Base-by-base conservation (phyloP, 2,329 filamentous ascomycete genomes). In the Trichoderma koningiopsis region DNA sequence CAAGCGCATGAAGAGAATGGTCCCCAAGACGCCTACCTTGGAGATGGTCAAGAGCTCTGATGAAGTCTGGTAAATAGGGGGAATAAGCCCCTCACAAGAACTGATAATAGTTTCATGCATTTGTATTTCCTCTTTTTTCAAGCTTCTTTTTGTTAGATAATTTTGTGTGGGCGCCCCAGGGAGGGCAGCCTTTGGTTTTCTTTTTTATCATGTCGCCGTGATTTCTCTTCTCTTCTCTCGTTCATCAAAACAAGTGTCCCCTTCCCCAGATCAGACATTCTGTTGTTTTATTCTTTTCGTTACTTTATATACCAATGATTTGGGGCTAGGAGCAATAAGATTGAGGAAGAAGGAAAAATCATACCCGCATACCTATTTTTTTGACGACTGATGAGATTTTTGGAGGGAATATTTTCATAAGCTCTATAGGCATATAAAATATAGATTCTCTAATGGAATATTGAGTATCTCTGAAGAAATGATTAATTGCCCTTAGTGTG, bases 1-100 rank as follows among this genome's bases (percentile, higher is more conserved):
- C 33, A 93, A 90, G 84, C 83, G 86, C 77, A 89, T 88, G 84
- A 88, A 84, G 83, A 88, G 85, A 76, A 79, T 89, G 76, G 84
- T 89, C 73, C 87, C 87, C 69, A 88, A 88, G 81, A 89, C 87
- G 62, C 89, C 88, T 4, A 87, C 88, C 0, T 73, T 87, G 76
- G 83, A 88, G 74, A 85, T 91, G 86, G 89, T 92, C 8, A 80
- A 81, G 80, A 86, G 83, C 73, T 82, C 83, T 19, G 87, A 89
- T 1, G 90, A 92, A 14, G 77, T 91, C 43, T 92, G 90, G 90
- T 89, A 80, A 73, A 63, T 63, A 37, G 24, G 52, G 16, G 16
- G 63, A 19, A 29, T 53, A 19, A 37, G 14, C 5, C n/a, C 37
- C 31, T 14, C 31, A n/a, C 19, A 14, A 43, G 19, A n/a, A 35